Evolutionary conservation across 495 filamentous ascomycete species (phyloP).

Genomic region (Aspergillus sclerotiicarbonarius): DNA sequence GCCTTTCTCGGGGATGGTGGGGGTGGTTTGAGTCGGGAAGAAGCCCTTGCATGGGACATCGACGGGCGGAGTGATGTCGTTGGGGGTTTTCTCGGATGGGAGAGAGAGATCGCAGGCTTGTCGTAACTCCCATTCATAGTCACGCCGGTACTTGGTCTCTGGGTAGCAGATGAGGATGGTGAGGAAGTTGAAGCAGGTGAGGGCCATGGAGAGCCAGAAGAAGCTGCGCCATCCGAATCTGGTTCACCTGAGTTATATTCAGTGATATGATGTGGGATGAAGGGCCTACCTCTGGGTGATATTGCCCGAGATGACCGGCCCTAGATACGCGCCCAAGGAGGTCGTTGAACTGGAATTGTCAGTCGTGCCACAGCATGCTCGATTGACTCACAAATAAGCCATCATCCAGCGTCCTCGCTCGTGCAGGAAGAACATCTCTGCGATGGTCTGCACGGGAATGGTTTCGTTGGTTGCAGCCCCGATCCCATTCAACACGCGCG

Average conservation of each 20-base stretch:
- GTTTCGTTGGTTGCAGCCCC: slow-evolving; percentile 50
- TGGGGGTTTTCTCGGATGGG: not conserved
- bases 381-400: slow-evolving; percentile 51
- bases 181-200: slow-evolving; percentile 40
- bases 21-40: slow-evolving; percentile 8
- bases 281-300: slow-evolving; percentile 38
- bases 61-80: not conserved
- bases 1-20: slow-evolving; percentile 19
- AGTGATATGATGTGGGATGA: not conserved
- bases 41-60: no score
- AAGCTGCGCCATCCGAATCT: slow-evolving; percentile 50
- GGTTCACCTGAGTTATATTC: not conserved
- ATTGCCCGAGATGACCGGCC: slow-evolving; percentile 50
- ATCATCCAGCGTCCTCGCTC: slow-evolving; percentile 60
- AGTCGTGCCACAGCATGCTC: not conserved
- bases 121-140: not conserved
- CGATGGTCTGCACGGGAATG: slow-evolving; percentile 55
- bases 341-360: slow-evolving; percentile 28
- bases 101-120: not conserved
- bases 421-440: slow-evolving; percentile 63
- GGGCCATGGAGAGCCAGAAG: slow-evolving; percentile 48
- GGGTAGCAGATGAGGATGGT: slow-evolving; percentile 51
- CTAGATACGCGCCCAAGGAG: slow-evolving; percentile 40
- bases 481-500: slow-evolving; percentile 55
- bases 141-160: slow-evolving; percentile 50